Percentiles rank a stretch among this genome's conserved stretches.
phyloP scores from a whole-genome alignment of 2,329 filamentous ascomycete species.

The Cladosporium sp. region DNA sequence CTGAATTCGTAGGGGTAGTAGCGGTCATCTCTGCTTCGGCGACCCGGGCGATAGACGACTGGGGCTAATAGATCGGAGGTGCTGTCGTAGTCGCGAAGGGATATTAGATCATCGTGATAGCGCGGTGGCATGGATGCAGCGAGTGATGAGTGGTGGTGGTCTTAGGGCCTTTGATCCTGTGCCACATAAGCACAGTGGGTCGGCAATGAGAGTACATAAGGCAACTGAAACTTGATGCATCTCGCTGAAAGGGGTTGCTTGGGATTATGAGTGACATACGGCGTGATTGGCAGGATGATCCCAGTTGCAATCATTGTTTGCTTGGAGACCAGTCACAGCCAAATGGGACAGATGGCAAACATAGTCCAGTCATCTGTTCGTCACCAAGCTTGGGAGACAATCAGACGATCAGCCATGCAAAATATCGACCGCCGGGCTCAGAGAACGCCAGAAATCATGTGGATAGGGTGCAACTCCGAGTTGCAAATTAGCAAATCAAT shows the following conservation, averaged over 20 bases:
- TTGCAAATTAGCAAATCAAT: not conserved
- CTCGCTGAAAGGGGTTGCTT: slow-evolving; percentile 14
- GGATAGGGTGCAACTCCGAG: not conserved
- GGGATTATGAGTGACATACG: not conserved
- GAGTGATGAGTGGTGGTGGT: not conserved
- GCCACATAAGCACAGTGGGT: slow-evolving; percentile 2
- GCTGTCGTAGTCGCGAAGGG: slow-evolving; percentile 16
- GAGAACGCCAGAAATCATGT: not conserved
- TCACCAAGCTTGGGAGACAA: not conserved
- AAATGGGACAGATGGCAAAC: no score
- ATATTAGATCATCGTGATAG: slow-evolving; percentile 19
- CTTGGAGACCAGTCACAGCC: not conserved
- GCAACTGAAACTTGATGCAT: slow-evolving; percentile 10
- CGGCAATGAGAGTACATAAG: slow-evolving; percentile 1
- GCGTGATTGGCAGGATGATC: not conserved
- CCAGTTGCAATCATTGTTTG: not conserved
- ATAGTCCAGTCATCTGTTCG: not conserved
- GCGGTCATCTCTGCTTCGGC: slow-evolving; percentile 9
- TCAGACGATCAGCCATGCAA: not conserved
- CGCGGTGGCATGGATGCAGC: slow-evolving; percentile 13
- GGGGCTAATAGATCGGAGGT: not conserved
- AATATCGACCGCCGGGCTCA: not conserved
- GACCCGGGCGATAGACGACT: slow-evolving; percentile 4
- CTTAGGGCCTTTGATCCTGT: not conserved
- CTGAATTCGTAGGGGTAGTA: slow-evolving; percentile 7